These are phyloP conservation scores for Balamuthia mandrillaris DNA, from an alignment of 208 protist species.

Conservation along the genomic window DNA sequence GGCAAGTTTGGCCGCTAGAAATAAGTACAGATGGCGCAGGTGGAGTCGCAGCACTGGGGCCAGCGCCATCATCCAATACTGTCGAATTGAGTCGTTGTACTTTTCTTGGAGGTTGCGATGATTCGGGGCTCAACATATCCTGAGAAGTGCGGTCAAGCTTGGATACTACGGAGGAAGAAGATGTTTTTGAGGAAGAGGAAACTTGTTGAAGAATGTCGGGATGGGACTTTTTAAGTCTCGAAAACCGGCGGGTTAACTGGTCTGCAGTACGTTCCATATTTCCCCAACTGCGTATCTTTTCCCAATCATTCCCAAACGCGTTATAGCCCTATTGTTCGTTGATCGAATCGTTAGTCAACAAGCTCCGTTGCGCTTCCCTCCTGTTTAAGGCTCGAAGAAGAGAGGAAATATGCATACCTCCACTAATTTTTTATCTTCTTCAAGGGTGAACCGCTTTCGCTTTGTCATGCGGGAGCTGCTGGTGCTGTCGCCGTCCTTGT, in stretches of 20 bases:
- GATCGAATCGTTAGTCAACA: neutral
- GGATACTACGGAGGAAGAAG: neutral
- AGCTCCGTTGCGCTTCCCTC: neutral
- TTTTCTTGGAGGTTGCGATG: neutral
- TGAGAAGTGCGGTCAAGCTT: neutral
- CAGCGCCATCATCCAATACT: neutral
- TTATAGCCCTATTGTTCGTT: neutral
- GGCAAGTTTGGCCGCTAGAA: too few species aligned
- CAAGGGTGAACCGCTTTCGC: neutral
- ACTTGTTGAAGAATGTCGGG: neutral
- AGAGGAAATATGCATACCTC: neutral
- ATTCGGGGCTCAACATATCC: neutral
- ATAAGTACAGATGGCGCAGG: too few species aligned
- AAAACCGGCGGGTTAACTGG: neutral
- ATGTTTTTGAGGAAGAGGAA: neutral
- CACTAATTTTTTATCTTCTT: neutral
- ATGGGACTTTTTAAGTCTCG: neutral
- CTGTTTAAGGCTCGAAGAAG: neutral
- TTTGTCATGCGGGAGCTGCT: neutral
- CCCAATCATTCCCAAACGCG: neutral
- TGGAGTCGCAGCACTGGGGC: neutral
- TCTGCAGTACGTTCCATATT: neutral
- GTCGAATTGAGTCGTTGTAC: neutral
- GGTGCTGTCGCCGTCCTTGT: neutral
- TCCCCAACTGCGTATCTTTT: neutral